These are phyloP conservation scores for Suillus clintonianus DNA, from an alignment of 768 basidiomycete genomes.

Conservation along the genomic window DNA sequence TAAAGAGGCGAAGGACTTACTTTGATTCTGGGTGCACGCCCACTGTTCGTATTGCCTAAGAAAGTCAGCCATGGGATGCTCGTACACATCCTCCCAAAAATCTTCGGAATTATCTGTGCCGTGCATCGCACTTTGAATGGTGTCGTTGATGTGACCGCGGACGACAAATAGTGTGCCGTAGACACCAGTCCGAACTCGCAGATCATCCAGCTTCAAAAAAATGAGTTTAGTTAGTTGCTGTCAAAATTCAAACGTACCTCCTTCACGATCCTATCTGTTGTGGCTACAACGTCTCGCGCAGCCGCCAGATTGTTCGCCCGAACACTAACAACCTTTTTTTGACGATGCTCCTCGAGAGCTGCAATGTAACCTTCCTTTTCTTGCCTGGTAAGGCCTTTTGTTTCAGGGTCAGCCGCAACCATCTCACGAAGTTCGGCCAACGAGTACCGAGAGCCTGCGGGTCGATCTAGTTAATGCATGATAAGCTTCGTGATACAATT, in stretches of 20 bases:
- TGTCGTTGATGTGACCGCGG: too few species aligned
- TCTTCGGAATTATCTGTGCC: too few species aligned
- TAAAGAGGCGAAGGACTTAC: background rate
- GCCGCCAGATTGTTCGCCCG: background rate
- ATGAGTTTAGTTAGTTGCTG: too few species aligned
- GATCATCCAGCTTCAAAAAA: too few species aligned
- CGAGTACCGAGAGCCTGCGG: background rate
- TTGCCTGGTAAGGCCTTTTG: background rate
- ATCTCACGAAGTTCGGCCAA: constrained; percentile 2
- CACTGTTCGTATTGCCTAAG: constrained; percentile 12
- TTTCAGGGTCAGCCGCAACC: background rate
- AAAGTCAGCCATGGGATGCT: too few species aligned
- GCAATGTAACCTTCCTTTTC: background rate
- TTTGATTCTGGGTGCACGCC: constrained; percentile 8
- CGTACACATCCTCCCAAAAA: too few species aligned
- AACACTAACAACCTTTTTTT: background rate
- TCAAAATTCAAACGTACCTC: too few species aligned
- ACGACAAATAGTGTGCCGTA: too few species aligned
- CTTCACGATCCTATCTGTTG: too few species aligned
- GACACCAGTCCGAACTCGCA: too few species aligned
- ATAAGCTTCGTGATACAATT: background rate
- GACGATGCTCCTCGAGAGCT: background rate
- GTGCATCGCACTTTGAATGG: too few species aligned
- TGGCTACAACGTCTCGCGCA: background rate
- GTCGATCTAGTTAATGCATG: background rate